Evolutionary conservation across 176 grass and related monocot genomes (phyloP), one percentile per base, ranked within the genome.

Genomic region (Phoenix dactylifera): DNA sequence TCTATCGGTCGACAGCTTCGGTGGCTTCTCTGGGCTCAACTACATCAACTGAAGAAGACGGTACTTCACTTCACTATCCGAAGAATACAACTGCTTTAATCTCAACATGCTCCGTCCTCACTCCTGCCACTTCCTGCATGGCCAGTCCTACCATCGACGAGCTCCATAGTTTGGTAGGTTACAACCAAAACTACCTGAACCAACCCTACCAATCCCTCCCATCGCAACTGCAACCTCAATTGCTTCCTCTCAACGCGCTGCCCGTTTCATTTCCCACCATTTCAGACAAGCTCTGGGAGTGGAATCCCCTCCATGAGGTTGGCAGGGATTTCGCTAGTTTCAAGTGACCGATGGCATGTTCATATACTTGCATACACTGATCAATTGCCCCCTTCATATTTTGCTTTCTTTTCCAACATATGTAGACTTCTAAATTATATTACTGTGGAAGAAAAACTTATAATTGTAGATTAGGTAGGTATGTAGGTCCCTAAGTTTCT

Each of bases 201-300:
- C 63, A 86, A 57, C 52, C 48, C 9, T 26, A 63, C 52, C 67
- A 75, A 64, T 57, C 68, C 22, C 57, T 73, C 58, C 72, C 61
- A 22, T 6, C 28, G 57, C 77, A 70, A 44, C 25, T 44, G 3
- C 73, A 79, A 54, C 52, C 76, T 14, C 68, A 79, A 20, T 44
- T 48, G 23, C 66, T 80, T 5, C 22, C 54, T 0, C 57, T 68
- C 26, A 73, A 73, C 50, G 55, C 80, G 7, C 74, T 75, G 52
- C 77, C 73, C 30, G 67, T 82, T 1, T 52, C 78, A 49, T 71
- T 80, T 57, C 77, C 84, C 50, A 83, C 88, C 24, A 68, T 72
- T 64, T 77, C 88, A 54, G 85, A 89, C 24, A 95, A 89, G 80
- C 73, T 90, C 23, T 90, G 90, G 83, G 90, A 95, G 23, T 95